A percentile compares a stretch with the other conserved stretches of the same genome.
Evolutionary conservation across 305 asterid genomes (phyloP).

Genomic region (Fraxinus angustifolia): DNA sequence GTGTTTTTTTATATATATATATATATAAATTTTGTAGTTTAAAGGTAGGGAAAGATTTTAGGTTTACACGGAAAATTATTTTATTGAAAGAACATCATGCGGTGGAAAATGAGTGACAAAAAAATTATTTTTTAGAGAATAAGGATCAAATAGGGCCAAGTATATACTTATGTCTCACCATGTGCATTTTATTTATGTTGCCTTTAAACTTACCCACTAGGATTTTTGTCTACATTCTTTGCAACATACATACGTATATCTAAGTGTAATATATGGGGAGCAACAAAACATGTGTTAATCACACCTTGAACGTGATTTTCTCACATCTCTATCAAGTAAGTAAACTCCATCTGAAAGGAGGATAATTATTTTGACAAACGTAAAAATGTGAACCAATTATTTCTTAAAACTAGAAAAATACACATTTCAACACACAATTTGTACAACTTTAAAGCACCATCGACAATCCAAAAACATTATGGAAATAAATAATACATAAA

Average conservation of each 20-base stretch:
- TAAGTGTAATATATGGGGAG: neutral
- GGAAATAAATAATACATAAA: neutral
- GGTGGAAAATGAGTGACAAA: too few species aligned
- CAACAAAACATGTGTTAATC: neutral
- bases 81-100: too few species aligned
- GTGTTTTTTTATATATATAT: too few species aligned
- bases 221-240: too few species aligned
- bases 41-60: too few species aligned
- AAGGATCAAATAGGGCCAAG: too few species aligned
- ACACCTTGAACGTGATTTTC: neutral
- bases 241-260: neutral
- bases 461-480: neutral
- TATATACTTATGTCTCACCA: too few species aligned
- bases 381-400: neutral
- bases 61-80: too few species aligned
- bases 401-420: neutral
- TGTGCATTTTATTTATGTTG: too few species aligned
- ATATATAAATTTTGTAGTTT: too few species aligned
- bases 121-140: too few species aligned
- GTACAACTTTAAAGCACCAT: neutral
- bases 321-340: neutral
- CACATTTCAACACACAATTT: neutral
- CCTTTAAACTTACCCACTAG: too few species aligned
- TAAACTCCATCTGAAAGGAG: neutral
- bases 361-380: neutral